These are phyloP conservation scores for Lachancea dasiensis DNA, from an alignment of 805 yeast species.

Conservation along the genomic window DNA sequence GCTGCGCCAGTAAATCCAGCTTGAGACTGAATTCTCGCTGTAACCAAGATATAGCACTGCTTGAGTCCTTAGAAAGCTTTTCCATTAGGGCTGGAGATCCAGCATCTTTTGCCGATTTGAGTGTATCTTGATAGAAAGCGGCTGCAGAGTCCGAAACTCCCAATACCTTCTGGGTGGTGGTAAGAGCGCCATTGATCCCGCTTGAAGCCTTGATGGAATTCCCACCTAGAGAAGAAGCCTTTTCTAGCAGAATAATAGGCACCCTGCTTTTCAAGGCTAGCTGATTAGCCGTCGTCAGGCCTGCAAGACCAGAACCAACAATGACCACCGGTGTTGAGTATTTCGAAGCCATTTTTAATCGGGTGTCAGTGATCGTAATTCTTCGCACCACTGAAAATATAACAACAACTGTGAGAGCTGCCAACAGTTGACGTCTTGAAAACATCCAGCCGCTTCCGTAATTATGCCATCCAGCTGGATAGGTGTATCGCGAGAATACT, in stretches of 20 bases:
- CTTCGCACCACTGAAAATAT: conserved; percentile 1
- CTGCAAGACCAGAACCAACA: conserved; percentile 55
- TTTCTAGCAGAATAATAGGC: conserved; percentile 45
- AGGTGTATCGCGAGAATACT: too few relatives aligned
- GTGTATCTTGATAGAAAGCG: conserved; percentile 58
- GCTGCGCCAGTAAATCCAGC: conserved; percentile 59
- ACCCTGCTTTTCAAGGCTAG: conserved; percentile 33
- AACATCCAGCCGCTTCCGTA: conserved; percentile 2
- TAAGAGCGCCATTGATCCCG: conserved; percentile 66
- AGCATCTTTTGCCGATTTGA: conserved; percentile 55
- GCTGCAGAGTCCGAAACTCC: conserved; percentile 51
- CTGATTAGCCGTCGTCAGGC: conserved; percentile 41
- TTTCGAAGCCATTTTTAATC: conserved; percentile 6
- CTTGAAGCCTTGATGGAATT: conserved; percentile 58
- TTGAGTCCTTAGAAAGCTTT: conserved; percentile 56
- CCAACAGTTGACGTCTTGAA: not conserved
- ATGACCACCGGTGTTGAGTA: conserved; percentile 37
- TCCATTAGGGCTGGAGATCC: conserved; percentile 55
- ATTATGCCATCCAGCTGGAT: too few relatives aligned
- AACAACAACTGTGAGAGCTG: not conserved
- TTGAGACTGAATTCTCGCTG: conserved; percentile 57
- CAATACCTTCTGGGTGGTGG: conserved; percentile 49
- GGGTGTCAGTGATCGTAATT: not conserved
- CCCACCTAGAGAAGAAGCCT: conserved; percentile 46
- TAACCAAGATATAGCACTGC: conserved; percentile 68